Percentiles rank a stretch among this genome's conserved stretches.
Conservation (phyloP, 257 asterid genomes). For the Nicotiana tomentosiformis region DNA sequence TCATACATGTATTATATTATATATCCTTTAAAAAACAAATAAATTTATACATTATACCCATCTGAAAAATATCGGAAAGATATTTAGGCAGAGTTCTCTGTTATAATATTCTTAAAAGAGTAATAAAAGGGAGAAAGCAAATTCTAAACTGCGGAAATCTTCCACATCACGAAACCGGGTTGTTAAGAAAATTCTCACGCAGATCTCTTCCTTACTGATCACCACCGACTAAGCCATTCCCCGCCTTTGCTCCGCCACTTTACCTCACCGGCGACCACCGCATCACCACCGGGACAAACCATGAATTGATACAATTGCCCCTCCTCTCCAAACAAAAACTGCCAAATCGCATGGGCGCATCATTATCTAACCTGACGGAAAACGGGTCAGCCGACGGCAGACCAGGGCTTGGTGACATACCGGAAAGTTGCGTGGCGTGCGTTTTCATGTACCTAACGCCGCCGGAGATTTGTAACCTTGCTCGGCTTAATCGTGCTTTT, state of each 20-base stretch:
- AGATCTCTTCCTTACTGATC: background rate
- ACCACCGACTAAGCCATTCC: conserved; percentile 8
- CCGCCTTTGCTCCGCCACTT: background rate
- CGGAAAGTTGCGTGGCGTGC: conserved; percentile 94
- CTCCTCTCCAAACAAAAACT: background rate
- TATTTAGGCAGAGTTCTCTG: no score
- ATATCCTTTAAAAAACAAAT: no score
- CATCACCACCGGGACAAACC: background rate
- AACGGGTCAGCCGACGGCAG: conserved; percentile 55
- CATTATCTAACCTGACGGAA: conserved; percentile 73
- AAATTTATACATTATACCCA: no score
- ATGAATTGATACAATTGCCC: conserved; percentile 9
- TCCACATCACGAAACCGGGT: background rate
- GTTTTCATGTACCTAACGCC: conserved; percentile 80
- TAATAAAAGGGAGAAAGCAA: background rate
- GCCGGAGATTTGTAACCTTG: conserved; percentile 94
- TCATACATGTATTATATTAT: no score
- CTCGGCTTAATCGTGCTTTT: conserved; percentile 93
- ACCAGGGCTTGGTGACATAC: conserved; percentile 93
- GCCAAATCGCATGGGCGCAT: conserved; percentile 63
- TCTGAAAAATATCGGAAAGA: no score
- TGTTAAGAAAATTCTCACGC: background rate
- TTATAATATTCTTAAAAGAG: no score
- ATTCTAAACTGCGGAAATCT: background rate
- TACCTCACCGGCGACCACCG: background rate